Evolutionary conservation across 2,329 filamentous ascomycete genomes (phyloP), one percentile per base, ranked within the genome.

Genomic region (Gnomoniopsis smithogilvyi): DNA sequence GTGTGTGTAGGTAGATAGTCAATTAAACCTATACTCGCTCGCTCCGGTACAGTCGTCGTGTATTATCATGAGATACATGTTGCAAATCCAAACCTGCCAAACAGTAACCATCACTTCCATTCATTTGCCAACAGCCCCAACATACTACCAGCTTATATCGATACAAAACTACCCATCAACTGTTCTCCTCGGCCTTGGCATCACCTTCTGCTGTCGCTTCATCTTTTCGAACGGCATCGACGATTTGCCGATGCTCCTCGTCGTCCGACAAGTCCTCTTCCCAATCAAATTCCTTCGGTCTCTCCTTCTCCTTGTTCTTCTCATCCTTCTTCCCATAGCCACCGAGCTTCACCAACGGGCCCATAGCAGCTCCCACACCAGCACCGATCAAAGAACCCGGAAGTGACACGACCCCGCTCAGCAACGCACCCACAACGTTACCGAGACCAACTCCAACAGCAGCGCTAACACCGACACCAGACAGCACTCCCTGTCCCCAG

Each of bases 371-470:
- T 12, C 56, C 56, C 11, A 59, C 56, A 1, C 56, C 56, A 6
- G 56, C 56, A 3, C 56, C 56, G 43, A 59, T 54, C 45, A 59
- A 45, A 34, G 50, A 49, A 2, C 56, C 56, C 1, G 56, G 56
- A 14, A 59, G 34, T 8, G 56, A 51, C 6, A 59, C 56, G 11
- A 59, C 56, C n/a, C 56, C 56, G 51, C 56, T 54, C 33, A 59
- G 45, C 12, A 59, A 22, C 19, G 56, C 51, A n/a, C 56, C 56
- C 19, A 59, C 56, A 8, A 59, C 43, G 51, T 59, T 59, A 6
- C 56, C 56, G 33, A 59, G 30, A 17, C 56, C 56, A 45, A 59
- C 54, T 21, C 56, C 56, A 3, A 59, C 50, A 2, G 56, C 56
- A 6, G 50, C 53, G 11, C 50, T 54, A 19, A 59, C 36, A 8